Percentiles rank a stretch among this genome's conserved stretches.
These are phyloP conservation scores for Apophysomyces variabilis DNA, from an alignment of 371 early-diverging fungal genomes.

Conservation along the genomic window DNA sequence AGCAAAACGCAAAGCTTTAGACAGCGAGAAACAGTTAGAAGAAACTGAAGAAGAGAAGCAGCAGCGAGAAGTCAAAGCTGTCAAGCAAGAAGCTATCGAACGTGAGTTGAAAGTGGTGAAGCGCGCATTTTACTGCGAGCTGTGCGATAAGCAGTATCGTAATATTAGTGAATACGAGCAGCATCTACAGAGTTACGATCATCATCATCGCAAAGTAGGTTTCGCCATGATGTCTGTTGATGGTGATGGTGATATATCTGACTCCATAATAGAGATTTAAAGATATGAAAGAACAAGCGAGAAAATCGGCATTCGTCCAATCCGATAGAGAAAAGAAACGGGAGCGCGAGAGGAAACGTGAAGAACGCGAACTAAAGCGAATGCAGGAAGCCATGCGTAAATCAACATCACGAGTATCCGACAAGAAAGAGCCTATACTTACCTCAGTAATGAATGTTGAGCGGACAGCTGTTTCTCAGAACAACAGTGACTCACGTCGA, in stretches of 20 bases:
- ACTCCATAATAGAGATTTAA: constrained; percentile 63
- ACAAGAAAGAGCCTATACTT: background rate
- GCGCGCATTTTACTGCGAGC: constrained; percentile 75
- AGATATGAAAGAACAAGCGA: constrained; percentile 71
- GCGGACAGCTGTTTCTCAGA: too few relatives aligned
- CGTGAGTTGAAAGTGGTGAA: constrained; percentile 69
- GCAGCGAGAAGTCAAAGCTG: constrained; percentile 51
- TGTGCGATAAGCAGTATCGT: constrained; percentile 82
- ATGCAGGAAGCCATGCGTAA: constrained; percentile 72
- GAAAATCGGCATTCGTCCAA: constrained; percentile 43
- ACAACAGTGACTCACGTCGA: too few relatives aligned
- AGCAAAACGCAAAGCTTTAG: constrained; percentile 62
- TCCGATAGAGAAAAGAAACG: constrained; percentile 52
- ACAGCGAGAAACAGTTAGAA: constrained; percentile 64
- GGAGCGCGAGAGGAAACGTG: constrained; percentile 70
- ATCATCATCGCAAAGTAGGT: constrained; percentile 72
- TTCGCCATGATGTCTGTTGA: too few relatives aligned
- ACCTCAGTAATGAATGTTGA: too few relatives aligned
- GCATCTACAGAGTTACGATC: constrained; percentile 80
- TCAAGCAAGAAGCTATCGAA: constrained; percentile 50
- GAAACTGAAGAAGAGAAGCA: constrained; percentile 63
- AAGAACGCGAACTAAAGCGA: constrained; percentile 69
- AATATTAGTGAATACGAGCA: constrained; percentile 77
- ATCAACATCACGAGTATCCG: constrained; percentile 28
- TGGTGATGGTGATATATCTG: background rate